Conservation (phyloP, 192 early-diverging fungal species). For the Spizellomyces sp. region DNA sequence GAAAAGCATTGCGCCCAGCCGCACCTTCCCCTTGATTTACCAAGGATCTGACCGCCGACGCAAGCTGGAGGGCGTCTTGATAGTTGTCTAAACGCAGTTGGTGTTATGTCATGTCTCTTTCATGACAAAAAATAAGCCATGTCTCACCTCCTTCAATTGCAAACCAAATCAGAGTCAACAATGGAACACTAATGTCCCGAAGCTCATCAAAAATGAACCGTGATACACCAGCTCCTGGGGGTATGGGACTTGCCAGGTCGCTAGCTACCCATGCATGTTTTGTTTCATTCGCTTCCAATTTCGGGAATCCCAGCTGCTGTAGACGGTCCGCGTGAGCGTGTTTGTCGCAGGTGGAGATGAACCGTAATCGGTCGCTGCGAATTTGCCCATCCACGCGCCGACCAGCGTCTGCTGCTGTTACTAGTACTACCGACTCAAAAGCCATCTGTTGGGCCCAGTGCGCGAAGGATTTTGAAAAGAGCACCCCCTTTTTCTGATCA, state of each 20-base stretch:
- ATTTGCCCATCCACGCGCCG: slow-evolving; percentile 15
- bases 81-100: not conserved
- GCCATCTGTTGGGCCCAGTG: slow-evolving; percentile 4
- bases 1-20: not conserved
- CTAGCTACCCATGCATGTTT: not conserved
- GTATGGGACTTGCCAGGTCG: not conserved
- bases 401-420: slow-evolving; percentile 21
- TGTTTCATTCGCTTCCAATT: not conserved
- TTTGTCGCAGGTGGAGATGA: not conserved
- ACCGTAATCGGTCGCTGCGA: not conserved
- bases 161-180: slow-evolving; percentile 19
- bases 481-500: slow-evolving; percentile 14
- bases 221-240: slow-evolving; percentile 22
- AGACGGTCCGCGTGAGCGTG: not conserved
- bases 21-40: too few species aligned
- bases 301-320: not conserved
- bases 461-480: slow-evolving; percentile 6
- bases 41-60: not conserved
- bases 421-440: slow-evolving; percentile 10
- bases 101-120: too few species aligned
- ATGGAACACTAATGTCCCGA: not conserved
- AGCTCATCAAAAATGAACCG: slow-evolving; percentile 19
- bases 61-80: slow-evolving; percentile 4
- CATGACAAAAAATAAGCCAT: too few species aligned
- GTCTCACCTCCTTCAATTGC: slow-evolving; percentile 25